A percentile compares a stretch with the other conserved stretches of the same genome.
Evolutionary conservation across 2,329 filamentous ascomycete genomes (phyloP).

Genomic region (Endoconidiophora polonica): DNA sequence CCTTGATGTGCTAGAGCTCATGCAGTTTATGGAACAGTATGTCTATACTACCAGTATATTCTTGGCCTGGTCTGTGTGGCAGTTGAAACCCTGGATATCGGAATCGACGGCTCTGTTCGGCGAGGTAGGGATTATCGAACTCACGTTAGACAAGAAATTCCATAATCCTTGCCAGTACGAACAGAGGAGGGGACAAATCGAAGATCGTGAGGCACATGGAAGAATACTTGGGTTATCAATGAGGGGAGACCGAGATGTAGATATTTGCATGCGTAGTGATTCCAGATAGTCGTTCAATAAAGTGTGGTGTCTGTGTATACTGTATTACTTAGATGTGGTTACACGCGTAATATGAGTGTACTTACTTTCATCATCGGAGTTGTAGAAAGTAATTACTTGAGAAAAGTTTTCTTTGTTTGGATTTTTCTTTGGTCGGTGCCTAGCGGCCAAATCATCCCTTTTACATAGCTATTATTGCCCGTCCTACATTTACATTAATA

Average conservation of each 20-base stretch:
- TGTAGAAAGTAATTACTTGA: not conserved
- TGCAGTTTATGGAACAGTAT: too few species aligned
- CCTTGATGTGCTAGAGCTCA: too few species aligned
- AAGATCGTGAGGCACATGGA: too few species aligned
- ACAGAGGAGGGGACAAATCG: too few species aligned
- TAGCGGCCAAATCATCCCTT: not conserved
- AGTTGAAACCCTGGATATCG: too few species aligned
- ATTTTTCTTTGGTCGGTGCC: not conserved
- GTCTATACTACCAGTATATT: not conserved
- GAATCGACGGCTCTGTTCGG: not conserved
- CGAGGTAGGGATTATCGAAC: not conserved
- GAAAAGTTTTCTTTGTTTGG: not conserved
- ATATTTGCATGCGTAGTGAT: too few species aligned
- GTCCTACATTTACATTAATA: not conserved
- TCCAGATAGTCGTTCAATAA: too few species aligned
- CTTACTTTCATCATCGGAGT: not conserved
- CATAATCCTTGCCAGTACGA: not conserved
- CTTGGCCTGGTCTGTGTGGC: too few species aligned
- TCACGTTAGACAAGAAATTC: conserved; percentile 4
- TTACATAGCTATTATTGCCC: not conserved
- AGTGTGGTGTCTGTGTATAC: too few species aligned
- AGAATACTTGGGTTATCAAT: too few species aligned
- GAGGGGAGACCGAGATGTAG: too few species aligned
- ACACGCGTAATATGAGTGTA: not conserved
- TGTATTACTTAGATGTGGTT: not conserved